Evolutionary conservation across 2,329 filamentous ascomycete genomes (phyloP).

Genomic region (Penicillium capsulatum): DNA sequence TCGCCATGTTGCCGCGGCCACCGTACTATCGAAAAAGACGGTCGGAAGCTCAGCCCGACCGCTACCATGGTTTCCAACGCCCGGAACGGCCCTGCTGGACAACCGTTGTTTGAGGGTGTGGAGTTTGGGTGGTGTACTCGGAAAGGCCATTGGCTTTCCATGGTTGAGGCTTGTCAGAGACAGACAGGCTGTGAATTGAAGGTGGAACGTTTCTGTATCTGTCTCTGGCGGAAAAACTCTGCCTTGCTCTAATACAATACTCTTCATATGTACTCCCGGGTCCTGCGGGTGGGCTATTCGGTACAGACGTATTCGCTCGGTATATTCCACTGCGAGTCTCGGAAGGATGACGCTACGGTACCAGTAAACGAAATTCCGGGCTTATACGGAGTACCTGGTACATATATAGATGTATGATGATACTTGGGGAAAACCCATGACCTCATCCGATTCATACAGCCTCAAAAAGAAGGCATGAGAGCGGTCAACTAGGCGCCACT

Average conservation of each 20-base stretch:
- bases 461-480: too few relatives aligned
- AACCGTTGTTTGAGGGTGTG: constrained; percentile 21
- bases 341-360: too few relatives aligned
- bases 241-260: constrained; percentile 5
- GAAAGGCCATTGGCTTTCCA: constrained; percentile 12
- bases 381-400: not conserved
- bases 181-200: not conserved
- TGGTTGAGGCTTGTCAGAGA: too few relatives aligned
- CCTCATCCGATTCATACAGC: too few relatives aligned
- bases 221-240: constrained; percentile 5
- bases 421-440: too few relatives aligned
- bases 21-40: constrained; percentile 3
- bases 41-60: constrained; percentile 2
- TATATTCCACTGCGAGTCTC: constrained; percentile 12
- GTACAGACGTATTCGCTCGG: constrained; percentile 5
- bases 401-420: too few relatives aligned
- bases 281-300: not conserved
- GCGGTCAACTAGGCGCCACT: not conserved
- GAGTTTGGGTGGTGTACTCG: constrained; percentile 13
- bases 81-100: constrained; percentile 22
- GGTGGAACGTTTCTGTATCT: constrained; percentile 11
- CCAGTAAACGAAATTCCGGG: not conserved
- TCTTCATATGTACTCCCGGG: too few relatives aligned
- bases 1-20: not conserved
- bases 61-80: constrained; percentile 18